Evolutionary conservation across 2,329 filamentous ascomycete species (phyloP).

Genomic region (Bipolaris zeicola): DNA sequence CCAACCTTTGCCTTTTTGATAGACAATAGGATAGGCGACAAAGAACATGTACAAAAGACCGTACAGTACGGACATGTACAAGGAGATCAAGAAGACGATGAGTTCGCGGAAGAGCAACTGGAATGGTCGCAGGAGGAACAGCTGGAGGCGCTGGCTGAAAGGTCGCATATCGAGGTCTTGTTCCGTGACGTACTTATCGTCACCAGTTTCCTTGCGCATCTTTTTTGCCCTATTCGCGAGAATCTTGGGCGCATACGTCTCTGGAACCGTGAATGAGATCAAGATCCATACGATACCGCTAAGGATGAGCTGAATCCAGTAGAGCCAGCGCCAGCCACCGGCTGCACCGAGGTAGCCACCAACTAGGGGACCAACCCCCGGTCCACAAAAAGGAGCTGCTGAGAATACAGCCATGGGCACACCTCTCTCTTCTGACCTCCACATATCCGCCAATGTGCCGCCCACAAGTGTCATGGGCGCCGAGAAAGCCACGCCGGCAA

Average conservation of each 20-base stretch:
- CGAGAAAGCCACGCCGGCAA: conserved; percentile 83
- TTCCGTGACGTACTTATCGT: conserved; percentile 74
- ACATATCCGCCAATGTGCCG: conserved; percentile 82
- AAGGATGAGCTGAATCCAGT: conserved; percentile 85
- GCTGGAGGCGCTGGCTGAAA: conserved; percentile 68
- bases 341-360: conserved; percentile 75
- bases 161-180: conserved; percentile 77
- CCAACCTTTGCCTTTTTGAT: conserved; percentile 79
- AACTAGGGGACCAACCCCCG: conserved; percentile 67
- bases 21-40: conserved; percentile 68
- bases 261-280: conserved; percentile 86
- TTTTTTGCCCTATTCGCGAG: conserved; percentile 73
- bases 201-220: conserved; percentile 70
- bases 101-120: conserved; percentile 83
- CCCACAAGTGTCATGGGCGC: conserved; percentile 87
- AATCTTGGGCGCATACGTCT: conserved; percentile 84
- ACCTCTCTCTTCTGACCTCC: conserved; percentile 80
- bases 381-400: conserved; percentile 81
- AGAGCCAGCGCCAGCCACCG: conserved; percentile 79
- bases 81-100: conserved; percentile 80
- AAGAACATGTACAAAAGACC: conserved; percentile 73
- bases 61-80: conserved; percentile 87
- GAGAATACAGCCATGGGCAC: conserved; percentile 87
- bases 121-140: conserved; percentile 83
- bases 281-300: conserved; percentile 71